Evolutionary conservation across 805 yeast species (phyloP), one percentile per base, ranked within the genome.

Genomic region (Kurtzmaniella fragi): DNA sequence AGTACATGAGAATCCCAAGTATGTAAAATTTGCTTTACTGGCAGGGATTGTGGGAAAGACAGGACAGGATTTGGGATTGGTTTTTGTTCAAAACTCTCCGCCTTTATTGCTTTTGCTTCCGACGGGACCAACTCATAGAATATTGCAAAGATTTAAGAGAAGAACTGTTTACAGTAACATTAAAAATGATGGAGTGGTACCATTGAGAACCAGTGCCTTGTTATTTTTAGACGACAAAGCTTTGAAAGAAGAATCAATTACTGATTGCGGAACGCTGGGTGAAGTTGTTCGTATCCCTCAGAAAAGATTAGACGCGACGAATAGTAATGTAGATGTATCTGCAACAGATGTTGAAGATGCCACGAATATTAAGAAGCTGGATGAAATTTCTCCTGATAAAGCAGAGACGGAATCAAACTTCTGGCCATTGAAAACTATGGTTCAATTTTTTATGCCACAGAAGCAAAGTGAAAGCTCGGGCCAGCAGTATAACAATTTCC

Each of bases 181-280:
- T 0, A 70, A 86, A 14, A 82, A 93, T 59, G 99, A 93, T 62
- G 99, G 99, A 2, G 89, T 93, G 38, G 99, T 93, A 2, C 98
- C 99, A 0, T 65, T 93, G 49, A 67, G 98, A 37, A 93, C 99
- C 0, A 80, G 96, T 0, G 88, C 97, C 0, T 63, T 91, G 38
- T 60, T 91, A 20, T 91, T 83, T 52, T 59, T 93, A 11, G 98
- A 93, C 57, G 89, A 95, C 84, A 74, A 75, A 42, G 95, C 88
- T 3, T 44, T 68, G 11, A 44, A 42, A 32, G 45, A 46, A 14
- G 41, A 41, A 5, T 15, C 31, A 5, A 13, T 8, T 13, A 15
- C 9, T 5, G 31, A 15, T 13, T 4, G 16, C 8, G 31, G 31
- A 13, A 15, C 31, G 5, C 8, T 8, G 31, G 31, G 31, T 13